phyloP scores from a whole-genome alignment of 257 asterid species.

The Dorcoceras hygrometricum region DNA sequence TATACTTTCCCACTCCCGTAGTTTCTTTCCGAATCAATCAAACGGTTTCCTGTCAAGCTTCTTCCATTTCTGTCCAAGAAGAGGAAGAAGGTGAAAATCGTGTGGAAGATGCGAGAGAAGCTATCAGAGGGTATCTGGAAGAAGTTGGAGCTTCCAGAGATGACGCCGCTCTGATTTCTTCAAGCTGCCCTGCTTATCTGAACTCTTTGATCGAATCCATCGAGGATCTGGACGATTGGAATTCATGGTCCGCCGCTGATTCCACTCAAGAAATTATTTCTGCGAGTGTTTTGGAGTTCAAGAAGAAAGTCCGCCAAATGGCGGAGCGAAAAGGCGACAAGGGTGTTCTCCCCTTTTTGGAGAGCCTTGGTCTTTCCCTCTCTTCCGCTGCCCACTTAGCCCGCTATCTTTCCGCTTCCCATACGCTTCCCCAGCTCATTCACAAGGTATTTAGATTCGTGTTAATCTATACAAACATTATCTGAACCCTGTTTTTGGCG shows the following conservation, averaged over 20 bases:
- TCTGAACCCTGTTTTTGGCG: background rate
- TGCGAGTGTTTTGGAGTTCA: constrained; percentile 37
- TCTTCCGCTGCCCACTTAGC: constrained; percentile 76
- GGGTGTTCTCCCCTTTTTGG: constrained; percentile 77
- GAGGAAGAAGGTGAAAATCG: constrained; percentile 19
- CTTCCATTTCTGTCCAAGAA: constrained; percentile 30
- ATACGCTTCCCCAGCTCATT: constrained; percentile 55
- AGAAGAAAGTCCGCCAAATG: constrained; percentile 52
- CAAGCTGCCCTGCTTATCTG: constrained; percentile 60
- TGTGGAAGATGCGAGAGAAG: constrained; percentile 56
- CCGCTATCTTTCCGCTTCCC: constrained; percentile 56
- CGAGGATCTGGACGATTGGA: constrained; percentile 76
- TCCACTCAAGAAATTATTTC: constrained; percentile 15
- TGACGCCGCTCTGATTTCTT: constrained; percentile 56
- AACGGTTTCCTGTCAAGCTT: background rate
- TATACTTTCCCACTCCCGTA: constrained; percentile 20
- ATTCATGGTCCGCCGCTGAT: constrained; percentile 37
- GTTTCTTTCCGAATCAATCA: constrained; percentile 24
- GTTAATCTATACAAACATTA: background rate
- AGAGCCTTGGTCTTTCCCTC: constrained; percentile 77
- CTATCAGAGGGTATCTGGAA: constrained; percentile 52
- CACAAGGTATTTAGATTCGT: constrained; percentile 43
- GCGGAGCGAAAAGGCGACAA: constrained; percentile 81
- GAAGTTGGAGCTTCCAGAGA: constrained; percentile 53
- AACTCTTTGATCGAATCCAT: constrained; percentile 63